A percentile compares a stretch with the other conserved stretches of the same genome.
Evolutionary conservation across 2,329 filamentous ascomycete species (phyloP).

Genomic region (Xylariaceae sp.): DNA sequence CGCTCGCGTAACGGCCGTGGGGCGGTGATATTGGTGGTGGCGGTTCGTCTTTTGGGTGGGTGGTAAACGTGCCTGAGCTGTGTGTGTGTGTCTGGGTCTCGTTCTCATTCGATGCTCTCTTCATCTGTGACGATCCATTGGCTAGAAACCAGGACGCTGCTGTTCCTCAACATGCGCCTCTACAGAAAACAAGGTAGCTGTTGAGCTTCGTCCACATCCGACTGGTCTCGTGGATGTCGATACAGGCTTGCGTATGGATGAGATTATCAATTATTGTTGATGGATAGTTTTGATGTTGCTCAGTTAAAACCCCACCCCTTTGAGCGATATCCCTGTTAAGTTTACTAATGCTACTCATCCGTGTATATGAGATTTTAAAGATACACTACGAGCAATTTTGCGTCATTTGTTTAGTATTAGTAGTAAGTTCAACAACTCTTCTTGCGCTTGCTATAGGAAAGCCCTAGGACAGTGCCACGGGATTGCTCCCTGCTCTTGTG

Average conservation of each 20-base stretch:
- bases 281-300: background rate
- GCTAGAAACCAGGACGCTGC: conserved; percentile 1
- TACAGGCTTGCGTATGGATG: background rate
- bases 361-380: too few species aligned
- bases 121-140: conserved; percentile 15
- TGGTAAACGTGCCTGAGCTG: conserved; percentile 25
- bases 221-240: background rate
- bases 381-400: background rate
- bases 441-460: background rate
- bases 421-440: background rate
- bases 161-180: conserved; percentile 16
- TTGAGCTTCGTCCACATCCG: conserved; percentile 14
- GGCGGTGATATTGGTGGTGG: background rate
- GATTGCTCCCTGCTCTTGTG: too few species aligned
- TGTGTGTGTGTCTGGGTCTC: conserved; percentile 15
- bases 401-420: background rate
- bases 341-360: too few species aligned
- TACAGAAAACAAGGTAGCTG: conserved; percentile 14
- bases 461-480: background rate
- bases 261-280: conserved; percentile 3
- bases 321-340: background rate
- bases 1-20: conserved; percentile 20
- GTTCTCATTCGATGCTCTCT: conserved; percentile 18
- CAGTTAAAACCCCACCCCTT: background rate
- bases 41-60: conserved; percentile 18